A percentile compares a stretch with the other conserved stretches of the same genome.
Conservation (phyloP, 2,329 filamentous ascomycete species). For the Fusarium penzigii region DNA sequence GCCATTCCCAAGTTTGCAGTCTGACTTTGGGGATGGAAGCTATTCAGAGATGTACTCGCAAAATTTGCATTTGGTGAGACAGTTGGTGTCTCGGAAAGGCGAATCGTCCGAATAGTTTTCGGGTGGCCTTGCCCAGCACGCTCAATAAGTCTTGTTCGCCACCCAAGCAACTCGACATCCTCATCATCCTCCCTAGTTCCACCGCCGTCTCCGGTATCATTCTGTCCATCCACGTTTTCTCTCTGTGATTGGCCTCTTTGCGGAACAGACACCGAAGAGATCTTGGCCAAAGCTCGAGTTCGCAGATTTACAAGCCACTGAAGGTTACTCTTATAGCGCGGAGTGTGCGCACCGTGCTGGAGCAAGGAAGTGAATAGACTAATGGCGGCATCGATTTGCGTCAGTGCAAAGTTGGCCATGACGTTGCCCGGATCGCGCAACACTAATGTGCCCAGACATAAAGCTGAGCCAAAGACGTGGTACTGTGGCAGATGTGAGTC, state of each 20-base stretch:
- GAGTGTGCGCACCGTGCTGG: constrained; percentile 1
- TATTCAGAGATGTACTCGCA: neutral
- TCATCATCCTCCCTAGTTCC: constrained; percentile 1
- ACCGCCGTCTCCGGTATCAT: neutral
- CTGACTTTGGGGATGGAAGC: neutral
- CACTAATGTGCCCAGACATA: constrained; percentile 1
- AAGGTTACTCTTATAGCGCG: constrained; percentile 2
- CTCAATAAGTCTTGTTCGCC: constrained; percentile 6
- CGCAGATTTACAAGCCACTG: constrained; percentile 5
- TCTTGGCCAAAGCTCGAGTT: constrained; percentile 1
- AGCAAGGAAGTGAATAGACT: constrained; percentile 2
- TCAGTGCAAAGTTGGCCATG: neutral
- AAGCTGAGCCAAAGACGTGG: constrained; percentile 3
- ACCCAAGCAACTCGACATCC: constrained; percentile 5
- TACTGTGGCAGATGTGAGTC: neutral
- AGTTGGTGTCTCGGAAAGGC: constrained; percentile 3
- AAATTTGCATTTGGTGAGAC: neutral
- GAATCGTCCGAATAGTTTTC: constrained; percentile 7
- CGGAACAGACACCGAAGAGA: neutral
- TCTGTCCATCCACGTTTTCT: neutral
- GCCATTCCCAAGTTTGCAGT: neutral
- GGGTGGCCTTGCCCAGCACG: constrained; percentile 2
- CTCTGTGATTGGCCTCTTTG: neutral
- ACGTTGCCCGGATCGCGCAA: constrained; percentile 3
- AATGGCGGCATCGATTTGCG: constrained; percentile 5